Evolutionary conservation across 140 eudicot species (phyloP).

Genomic region (Oenanthe javanica): DNA sequence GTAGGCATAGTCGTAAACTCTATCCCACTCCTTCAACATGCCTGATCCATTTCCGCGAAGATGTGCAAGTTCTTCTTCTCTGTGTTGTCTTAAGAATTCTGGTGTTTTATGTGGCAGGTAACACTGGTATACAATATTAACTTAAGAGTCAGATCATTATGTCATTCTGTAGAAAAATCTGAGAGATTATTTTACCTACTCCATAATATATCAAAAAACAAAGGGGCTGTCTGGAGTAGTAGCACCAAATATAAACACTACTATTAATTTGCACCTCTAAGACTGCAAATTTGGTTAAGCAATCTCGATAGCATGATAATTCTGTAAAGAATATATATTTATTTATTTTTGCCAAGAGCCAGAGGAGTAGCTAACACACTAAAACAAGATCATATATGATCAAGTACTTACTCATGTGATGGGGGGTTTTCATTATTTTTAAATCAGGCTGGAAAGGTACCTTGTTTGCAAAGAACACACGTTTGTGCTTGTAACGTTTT

Average conservation of each 20-base stretch:
- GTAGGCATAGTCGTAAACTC: slow-evolving; percentile 82
- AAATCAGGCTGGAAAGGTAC: slow-evolving; percentile 22
- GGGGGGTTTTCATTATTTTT: neutral
- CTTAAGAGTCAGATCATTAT: neutral
- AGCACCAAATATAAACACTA: neutral
- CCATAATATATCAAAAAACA: neutral
- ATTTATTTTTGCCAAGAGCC: neutral
- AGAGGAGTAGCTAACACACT: neutral
- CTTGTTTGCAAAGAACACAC: slow-evolving; percentile 81
- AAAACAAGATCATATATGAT: neutral
- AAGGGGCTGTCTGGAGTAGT: neutral
- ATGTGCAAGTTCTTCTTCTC: slow-evolving; percentile 57
- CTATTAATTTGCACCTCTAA: neutral
- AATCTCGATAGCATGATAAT: neutral
- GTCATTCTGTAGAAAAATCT: neutral
- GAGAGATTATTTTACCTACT: neutral
- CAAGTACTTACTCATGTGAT: neutral
- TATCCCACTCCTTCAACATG: slow-evolving; percentile 67
- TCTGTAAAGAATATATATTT: neutral
- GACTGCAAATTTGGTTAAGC: neutral
- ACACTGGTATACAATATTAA: slow-evolving; percentile 26
- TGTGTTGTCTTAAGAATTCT: slow-evolving; percentile 37
- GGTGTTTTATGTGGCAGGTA: slow-evolving; percentile 71
- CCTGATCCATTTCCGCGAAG: slow-evolving; percentile 74
- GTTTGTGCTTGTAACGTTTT: slow-evolving; percentile 49